Percentiles rank a stretch among this genome's conserved stretches.
These are phyloP conservation scores for Lyophyllum decastes DNA, from an alignment of 768 basidiomycete genomes.

Conservation along the genomic window DNA sequence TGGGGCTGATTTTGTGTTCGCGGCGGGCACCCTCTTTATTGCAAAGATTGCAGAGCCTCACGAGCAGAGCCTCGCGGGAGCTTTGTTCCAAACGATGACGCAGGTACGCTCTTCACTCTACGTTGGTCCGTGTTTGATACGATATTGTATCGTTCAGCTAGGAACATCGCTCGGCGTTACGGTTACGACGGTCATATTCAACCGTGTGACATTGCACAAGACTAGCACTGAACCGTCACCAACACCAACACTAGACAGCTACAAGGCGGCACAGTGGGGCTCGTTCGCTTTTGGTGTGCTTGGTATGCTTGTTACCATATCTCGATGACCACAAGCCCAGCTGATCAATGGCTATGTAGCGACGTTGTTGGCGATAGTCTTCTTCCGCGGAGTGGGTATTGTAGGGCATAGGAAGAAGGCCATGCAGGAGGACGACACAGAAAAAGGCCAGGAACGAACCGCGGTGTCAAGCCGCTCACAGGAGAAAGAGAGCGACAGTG, in stretches of 20 bases:
- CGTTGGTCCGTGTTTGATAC: neutral
- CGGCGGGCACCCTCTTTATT: slow-evolving; percentile 73
- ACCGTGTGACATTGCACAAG: slow-evolving; percentile 43
- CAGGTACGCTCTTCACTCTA: slow-evolving; percentile 40
- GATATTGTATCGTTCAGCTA: slow-evolving; percentile 40
- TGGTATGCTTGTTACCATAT: slow-evolving; percentile 34
- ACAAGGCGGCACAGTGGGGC: slow-evolving; percentile 67
- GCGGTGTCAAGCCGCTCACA: neutral
- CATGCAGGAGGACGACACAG: neutral
- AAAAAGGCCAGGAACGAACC: neutral
- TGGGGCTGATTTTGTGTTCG: slow-evolving; percentile 78
- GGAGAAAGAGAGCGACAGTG: neutral
- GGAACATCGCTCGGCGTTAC: slow-evolving; percentile 73
- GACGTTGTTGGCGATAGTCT: slow-evolving; percentile 14
- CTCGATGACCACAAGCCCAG: no score
- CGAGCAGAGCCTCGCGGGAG: slow-evolving; percentile 78
- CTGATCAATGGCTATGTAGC: slow-evolving; percentile 1
- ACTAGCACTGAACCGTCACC: slow-evolving; percentile 27
- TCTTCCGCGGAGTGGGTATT: slow-evolving; percentile 21
- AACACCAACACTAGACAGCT: slow-evolving; percentile 43
- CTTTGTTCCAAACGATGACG: slow-evolving; percentile 77
- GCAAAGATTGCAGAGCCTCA: slow-evolving; percentile 65
- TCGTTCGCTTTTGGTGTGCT: slow-evolving; percentile 60
- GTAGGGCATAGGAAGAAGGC: slow-evolving; percentile 18
- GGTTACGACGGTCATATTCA: slow-evolving; percentile 70